A percentile compares a stretch with the other conserved stretches of the same genome.
These are phyloP conservation scores for Thymus mandschuricus DNA, from an alignment of 257 asterid species.

Conservation along the genomic window DNA sequence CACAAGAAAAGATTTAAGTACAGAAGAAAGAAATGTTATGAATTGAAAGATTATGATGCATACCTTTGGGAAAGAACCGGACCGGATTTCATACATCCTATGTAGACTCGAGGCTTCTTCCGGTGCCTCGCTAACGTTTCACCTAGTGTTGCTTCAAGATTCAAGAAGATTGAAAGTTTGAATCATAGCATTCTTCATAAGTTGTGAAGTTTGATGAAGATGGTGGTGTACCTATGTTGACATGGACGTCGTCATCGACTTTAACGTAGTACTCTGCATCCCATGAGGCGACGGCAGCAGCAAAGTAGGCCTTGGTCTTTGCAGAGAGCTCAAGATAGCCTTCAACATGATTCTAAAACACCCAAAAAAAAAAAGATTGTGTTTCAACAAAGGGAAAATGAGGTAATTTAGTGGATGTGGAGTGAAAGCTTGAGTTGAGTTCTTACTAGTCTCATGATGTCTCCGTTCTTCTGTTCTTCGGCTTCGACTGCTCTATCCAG, in stretches of 20 bases:
- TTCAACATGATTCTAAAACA: slow-evolving; percentile 79
- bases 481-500: slow-evolving; percentile 89
- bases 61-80: slow-evolving; percentile 94
- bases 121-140: slow-evolving; percentile 74
- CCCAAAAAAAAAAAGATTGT: background rate
- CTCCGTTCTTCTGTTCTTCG: slow-evolving; percentile 87
- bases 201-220: background rate
- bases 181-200: no score
- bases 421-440: background rate
- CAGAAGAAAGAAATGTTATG: background rate
- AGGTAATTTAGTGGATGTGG: background rate
- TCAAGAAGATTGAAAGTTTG: no score
- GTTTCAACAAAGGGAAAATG: background rate
- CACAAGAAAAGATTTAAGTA: background rate
- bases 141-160: slow-evolving; percentile 77
- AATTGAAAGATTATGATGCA: background rate
- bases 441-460: slow-evolving; percentile 82
- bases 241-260: slow-evolving; percentile 96
- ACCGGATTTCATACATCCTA: slow-evolving; percentile 96
- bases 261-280: slow-evolving; percentile 93
- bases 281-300: slow-evolving; percentile 75
- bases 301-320: slow-evolving; percentile 81
- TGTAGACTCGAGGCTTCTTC: slow-evolving; percentile 68
- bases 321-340: slow-evolving; percentile 95
- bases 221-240: slow-evolving; percentile 72